These are phyloP conservation scores for Tirmania nivea DNA, from an alignment of 495 filamentous ascomycete species.

Conservation along the genomic window DNA sequence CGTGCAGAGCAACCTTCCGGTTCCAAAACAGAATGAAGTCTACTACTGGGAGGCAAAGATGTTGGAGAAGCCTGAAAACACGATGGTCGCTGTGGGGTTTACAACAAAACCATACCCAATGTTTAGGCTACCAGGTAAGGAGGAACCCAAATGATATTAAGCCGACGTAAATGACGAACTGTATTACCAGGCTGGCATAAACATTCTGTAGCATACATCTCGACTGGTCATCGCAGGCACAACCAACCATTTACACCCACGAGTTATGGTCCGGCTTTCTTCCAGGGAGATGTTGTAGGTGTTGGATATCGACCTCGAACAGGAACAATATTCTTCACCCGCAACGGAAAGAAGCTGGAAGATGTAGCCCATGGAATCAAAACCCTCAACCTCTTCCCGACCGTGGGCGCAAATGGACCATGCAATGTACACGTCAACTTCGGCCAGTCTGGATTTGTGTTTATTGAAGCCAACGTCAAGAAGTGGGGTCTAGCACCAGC, in stretches of 20 bases:
- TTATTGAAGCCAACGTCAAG: constrained; percentile 98
- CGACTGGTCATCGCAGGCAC: constrained; percentile 61
- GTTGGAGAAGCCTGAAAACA: constrained; percentile 83
- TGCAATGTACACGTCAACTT: constrained; percentile 91
- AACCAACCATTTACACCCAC: constrained; percentile 74
- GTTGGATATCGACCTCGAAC: constrained; percentile 89
- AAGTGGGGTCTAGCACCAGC: constrained; percentile 96
- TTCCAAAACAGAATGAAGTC: constrained; percentile 96
- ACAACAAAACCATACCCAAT: constrained; percentile 91
- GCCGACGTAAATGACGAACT: not conserved
- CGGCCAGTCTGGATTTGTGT: constrained; percentile 90
- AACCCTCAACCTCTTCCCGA: constrained; percentile 89
- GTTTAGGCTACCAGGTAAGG: constrained; percentile 73
- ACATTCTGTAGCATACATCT: constrained; percentile 73
- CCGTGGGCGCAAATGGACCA: constrained; percentile 82
- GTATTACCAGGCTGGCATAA: constrained; percentile 56
- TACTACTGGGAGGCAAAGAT: constrained; percentile 99
- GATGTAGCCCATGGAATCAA: constrained; percentile 87
- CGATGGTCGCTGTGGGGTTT: constrained; percentile 70
- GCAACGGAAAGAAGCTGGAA: constrained; percentile 91
- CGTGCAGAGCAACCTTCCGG: constrained; percentile 86
- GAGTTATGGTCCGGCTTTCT: constrained; percentile 57
- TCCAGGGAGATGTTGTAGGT: constrained; percentile 88
- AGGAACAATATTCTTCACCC: constrained; percentile 90
- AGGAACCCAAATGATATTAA: not conserved